phyloP scores from a whole-genome alignment of 306 rosid species.

The Prunus salicina region DNA sequence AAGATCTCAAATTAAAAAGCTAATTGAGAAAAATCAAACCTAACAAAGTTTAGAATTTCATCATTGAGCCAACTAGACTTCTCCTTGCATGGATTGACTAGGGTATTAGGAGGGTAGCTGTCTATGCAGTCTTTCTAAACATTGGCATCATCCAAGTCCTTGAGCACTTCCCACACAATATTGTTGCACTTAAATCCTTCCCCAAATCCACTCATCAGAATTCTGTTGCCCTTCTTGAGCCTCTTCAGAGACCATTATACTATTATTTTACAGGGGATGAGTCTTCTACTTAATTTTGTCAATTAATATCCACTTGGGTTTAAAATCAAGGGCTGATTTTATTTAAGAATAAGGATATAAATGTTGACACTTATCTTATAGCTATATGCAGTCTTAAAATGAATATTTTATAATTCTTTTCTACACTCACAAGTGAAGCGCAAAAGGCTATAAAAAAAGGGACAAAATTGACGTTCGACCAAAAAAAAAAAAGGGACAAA shows the following conservation, averaged over 20 bases:
- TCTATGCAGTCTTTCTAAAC: slow-evolving; percentile 65
- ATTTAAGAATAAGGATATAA: too few species aligned
- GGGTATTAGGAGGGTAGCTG: slow-evolving; percentile 45
- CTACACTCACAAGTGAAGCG: too few species aligned
- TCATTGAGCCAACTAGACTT: slow-evolving; percentile 70
- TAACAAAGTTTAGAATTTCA: slow-evolving; percentile 55
- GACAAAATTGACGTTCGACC: not conserved
- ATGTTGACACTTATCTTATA: too few species aligned
- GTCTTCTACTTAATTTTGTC: too few species aligned
- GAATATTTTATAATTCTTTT: too few species aligned
- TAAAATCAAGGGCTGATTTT: too few species aligned
- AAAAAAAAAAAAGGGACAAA: too few species aligned
- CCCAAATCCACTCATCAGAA: slow-evolving; percentile 85
- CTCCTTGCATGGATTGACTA: slow-evolving; percentile 52
- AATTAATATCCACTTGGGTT: too few species aligned
- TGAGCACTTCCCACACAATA: slow-evolving; percentile 85
- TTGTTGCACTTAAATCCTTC: slow-evolving; percentile 90
- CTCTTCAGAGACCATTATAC: slow-evolving; percentile 26
- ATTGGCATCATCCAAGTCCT: slow-evolving; percentile 51
- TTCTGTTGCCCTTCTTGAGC: slow-evolving; percentile 62
- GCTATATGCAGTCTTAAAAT: too few species aligned
- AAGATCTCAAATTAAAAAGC: not conserved
- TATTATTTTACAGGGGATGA: too few species aligned
- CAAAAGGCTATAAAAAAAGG: too few species aligned
- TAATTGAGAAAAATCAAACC: slow-evolving; percentile 25